Base-by-base conservation (phyloP, 2,329 filamentous ascomycete genomes). In the Simplicillium sp. region DNA sequence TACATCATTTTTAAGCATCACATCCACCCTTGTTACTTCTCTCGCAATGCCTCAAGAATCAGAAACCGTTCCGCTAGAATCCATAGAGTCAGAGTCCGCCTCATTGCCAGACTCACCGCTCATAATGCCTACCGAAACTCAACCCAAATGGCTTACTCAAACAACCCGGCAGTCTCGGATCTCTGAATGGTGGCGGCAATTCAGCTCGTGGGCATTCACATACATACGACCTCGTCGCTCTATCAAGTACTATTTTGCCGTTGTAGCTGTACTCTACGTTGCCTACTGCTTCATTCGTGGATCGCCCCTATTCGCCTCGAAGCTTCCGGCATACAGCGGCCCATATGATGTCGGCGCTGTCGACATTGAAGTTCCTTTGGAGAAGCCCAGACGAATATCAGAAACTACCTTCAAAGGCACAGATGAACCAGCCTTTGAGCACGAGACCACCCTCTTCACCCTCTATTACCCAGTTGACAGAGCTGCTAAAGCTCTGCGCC, bases 401-500 rank as follows among this genome's bases (percentile, higher is more conserved):
- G 53, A 62, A 5, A 51, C 58, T 6, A 32, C 55, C 9, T 57
- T 69, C 47, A 61, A 53, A 33, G 48, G 44, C 9, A 57, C 57
- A 0, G 55, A 56, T 11, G 46, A 58, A 16, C 61, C 62, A 3
- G 67, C 67, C 0, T 73, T 72, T 37, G 58, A 66, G 15, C 49
- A 72, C 1, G 54, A 68, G 42, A 69, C 66, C 1, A 67, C 71
- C 3, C 57, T 73, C 4, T 69, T 73, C 44, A 68, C 68, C 1
- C 43, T 73, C 3, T 73, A 72, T 54, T 72, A 73, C 36, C 70
- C 70, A 2, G 51, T 64, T 6, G 47, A 52, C 7, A 53, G 59
- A 35, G 47, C 47, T 17, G 47, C 51, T 7, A 47, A 44, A 14
- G 54, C 57, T 31, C 42, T 40, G 4, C 46, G 48, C 16, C 48